phyloP scores from a whole-genome alignment of 2,329 filamentous ascomycete species.

The Dryadomyces quercivorus region DNA sequence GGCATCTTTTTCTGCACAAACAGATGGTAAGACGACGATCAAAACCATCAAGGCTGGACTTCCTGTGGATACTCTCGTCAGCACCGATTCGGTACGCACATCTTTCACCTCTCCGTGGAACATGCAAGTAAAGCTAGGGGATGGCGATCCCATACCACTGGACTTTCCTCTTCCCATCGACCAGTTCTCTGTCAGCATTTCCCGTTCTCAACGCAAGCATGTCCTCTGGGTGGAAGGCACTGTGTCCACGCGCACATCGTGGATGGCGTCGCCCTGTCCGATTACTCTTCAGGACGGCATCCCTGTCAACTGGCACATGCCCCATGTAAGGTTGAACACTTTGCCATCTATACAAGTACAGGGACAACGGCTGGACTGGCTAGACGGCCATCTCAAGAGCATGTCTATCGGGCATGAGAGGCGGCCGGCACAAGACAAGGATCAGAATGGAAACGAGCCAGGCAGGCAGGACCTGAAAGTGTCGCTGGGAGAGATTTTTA shows the following conservation, averaged over 20 bases:
- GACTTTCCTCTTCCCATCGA: not conserved
- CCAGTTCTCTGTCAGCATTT: not conserved
- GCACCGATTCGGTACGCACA: too few relatives aligned
- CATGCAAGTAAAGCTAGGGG: not conserved
- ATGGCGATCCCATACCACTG: not conserved
- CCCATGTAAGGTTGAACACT: not conserved
- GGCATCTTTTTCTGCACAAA: not conserved
- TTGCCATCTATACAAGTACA: not conserved
- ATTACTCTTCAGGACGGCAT: not conserved
- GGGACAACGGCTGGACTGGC: not conserved
- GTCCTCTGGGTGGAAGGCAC: not conserved
- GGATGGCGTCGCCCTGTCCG: not conserved
- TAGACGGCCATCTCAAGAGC: not conserved
- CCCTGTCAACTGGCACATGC: not conserved
- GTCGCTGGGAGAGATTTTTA: not conserved
- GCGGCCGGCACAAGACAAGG: not conserved
- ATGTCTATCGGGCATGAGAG: not conserved
- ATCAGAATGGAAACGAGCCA: not conserved
- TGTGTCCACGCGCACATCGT: not conserved
- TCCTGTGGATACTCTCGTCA: not conserved
- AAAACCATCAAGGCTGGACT: not conserved
- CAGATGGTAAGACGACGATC: not conserved
- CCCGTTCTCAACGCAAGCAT: not conserved
- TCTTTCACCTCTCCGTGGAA: not conserved
- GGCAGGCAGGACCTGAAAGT: not conserved